Base-by-base conservation (phyloP, 129 eudicot genomes). In the Artemisia argyi region DNA sequence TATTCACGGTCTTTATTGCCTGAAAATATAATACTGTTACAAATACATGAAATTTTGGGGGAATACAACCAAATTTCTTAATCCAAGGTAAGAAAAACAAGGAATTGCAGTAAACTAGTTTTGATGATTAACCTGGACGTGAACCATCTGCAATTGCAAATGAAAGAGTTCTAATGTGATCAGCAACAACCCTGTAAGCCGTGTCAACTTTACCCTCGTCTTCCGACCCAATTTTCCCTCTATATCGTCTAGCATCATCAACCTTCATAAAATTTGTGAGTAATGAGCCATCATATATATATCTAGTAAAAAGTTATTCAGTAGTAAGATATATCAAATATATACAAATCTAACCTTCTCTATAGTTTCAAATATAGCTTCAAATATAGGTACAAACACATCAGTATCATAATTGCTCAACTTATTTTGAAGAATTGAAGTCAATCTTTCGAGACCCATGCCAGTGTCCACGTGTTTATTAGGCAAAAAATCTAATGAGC, bases 161-260 rank as follows among this genome's bases (percentile, higher is more conserved):
- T 42, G 97, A 94, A 73, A 94, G 95, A 69, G 99, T 94, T 78
- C 99, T 88, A 24, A 94, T 88, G 78, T 94, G 99, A 73, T 94
- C 99, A 75, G 99, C 97, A 62, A 94, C 97, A 69, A 94, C 97
- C 78, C 99, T 84, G 74, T 94, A 94, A 0, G 99, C 99, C 99
- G 88, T 94, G 78, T 94, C 99, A 81, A 86, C 76, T 5, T 85
- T 86, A 73, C 88, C 96, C 50, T 73, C 84, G 54, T 94, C 99
- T 67, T 90, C 97, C 24, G 84, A 52, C 52, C 97, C 99, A 77
- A 94, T 97, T 76, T 88, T 90, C 39, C 97, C 97, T 35, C 91
- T 72, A n/a, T n/a, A n/a, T n/a, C n/a, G n/a, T n/a, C n/a, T n/a
- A n/a, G n/a, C n/a, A n/a, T n/a, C n/a, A n/a, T n/a, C n/a, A n/a